Base-by-base conservation (phyloP, 192 early-diverging fungal genomes). In the Coemansia sp. region DNA sequence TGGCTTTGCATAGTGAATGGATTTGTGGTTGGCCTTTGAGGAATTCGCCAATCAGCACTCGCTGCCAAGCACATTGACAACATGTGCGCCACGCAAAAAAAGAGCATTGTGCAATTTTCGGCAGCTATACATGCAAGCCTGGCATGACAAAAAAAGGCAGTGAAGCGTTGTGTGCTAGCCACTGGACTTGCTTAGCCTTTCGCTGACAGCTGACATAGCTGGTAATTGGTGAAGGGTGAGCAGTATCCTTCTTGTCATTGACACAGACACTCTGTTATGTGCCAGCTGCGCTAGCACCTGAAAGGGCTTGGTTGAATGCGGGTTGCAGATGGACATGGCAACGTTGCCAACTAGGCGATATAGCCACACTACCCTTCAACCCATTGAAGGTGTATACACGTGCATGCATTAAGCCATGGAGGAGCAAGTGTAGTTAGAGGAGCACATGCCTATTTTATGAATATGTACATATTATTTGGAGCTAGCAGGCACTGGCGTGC, bases 261-360 rank as follows among this genome's bases (percentile, higher is more conserved):
- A n/a, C n/a, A n/a, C n/a, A n/a, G n/a, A n/a, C n/a, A n/a, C n/a
- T 35, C 32, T 35, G 32, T 35, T 14, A 49, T 10, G 22, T 25
- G 51, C 14, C 7, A 22, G 35, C 35, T 58, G 56, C 35, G n/a
- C 56, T 38, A 22, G 56, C 31, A 38, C 56, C 56, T 58, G 51
- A 54, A 54, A 54, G 51, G 51, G 51, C 56, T 35, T 58, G 56
- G 31, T 38, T 58, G 35, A 35, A 20, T 38, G 19, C 56, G 19
- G 20, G 9, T 37, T 22, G 56, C 20, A 32, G n/a, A 20, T 35
- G 56, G n/a, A 37, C 20, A 12, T 22, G 54, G 31, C 10, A 58
- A 37, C 56, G 56, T 58, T 58, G 31, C 19, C 56, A 36, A 2
- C 32, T 20, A 37, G 32, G 32, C 27, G 51, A 22, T 11, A 37